Base-by-base conservation (phyloP, 129 eudicot species). In the Centella asiatica region DNA sequence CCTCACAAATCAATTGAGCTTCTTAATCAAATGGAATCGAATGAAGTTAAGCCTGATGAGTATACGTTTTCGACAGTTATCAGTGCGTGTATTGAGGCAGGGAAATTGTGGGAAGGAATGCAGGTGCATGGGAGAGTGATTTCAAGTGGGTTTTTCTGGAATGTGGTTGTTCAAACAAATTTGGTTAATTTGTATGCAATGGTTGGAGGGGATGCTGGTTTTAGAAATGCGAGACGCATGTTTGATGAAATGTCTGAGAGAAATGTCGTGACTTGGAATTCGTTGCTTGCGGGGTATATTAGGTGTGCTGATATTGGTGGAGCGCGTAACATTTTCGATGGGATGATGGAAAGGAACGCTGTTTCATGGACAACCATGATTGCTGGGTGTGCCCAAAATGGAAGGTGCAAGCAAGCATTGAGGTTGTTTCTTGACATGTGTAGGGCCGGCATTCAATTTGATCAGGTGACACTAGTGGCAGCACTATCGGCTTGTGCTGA, bases 401-500 rank as follows among this genome's bases (percentile, higher is more conserved):
- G 85, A 52, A 63, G 53, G 34, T 83, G 72, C 65, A 76, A 69
- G 65, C 80, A 79, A 62, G 89, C 95, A 0, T 20, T 78, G 64
- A 44, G 32, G 6, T 76, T 78, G 65, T 86, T 90, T 32, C 65
- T 49, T 37, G 47, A 68, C 33, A 85, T 85, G 92, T 34, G 50
- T 49, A 32, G 19, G 17, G 72, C 40, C 45, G 36, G 66, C 11
- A 56, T 89, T 27, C 72, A 76, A 32, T 49, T 77, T 11, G 92
- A 89, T 57, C 88, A 77, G 56, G 90, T 78, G 23, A 78, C 76
- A 0, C 27, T 85, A 27, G 67, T 82, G 20, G 69, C 83, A 0
- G 83, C 58, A 0, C 48, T 84, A 33, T 74, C 95, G 15, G 97
- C 97, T 1, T 85, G 97, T 80, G 90, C 90, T 2, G 85, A 89